These are phyloP conservation scores for Incumbomyces delicatus DNA, from an alignment of 2,329 filamentous ascomycete genomes.

Conservation along the genomic window DNA sequence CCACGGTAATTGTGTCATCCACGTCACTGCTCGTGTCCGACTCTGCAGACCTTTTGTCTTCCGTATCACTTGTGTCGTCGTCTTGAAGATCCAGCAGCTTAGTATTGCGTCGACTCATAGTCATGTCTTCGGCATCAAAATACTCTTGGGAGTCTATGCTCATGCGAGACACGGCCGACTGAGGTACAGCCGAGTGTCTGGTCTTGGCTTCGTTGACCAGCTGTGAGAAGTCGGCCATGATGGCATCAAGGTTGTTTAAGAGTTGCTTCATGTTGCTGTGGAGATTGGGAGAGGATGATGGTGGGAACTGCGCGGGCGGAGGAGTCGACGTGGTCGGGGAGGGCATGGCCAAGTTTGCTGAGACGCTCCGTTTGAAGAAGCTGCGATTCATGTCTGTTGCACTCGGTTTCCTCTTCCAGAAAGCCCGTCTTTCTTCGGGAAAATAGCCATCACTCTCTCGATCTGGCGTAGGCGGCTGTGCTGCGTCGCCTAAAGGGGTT, in stretches of 20 bases:
- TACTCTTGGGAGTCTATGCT: slow-evolving; percentile 93
- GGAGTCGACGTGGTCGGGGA: slow-evolving; percentile 24
- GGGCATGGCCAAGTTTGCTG: slow-evolving; percentile 44
- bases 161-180: slow-evolving; percentile 45
- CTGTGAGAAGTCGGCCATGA: slow-evolving; percentile 70
- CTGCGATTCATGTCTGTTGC: slow-evolving; percentile 30
- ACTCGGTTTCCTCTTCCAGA: slow-evolving; percentile 87
- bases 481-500: slow-evolving; percentile 12
- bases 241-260: slow-evolving; percentile 73
- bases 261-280: slow-evolving; percentile 76
- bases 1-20: slow-evolving; percentile 33
- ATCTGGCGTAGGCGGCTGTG: slow-evolving; percentile 22
- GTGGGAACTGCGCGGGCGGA: not conserved
- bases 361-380: slow-evolving; percentile 40
- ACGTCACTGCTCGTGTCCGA: slow-evolving; percentile 56
- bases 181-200: slow-evolving; percentile 51
- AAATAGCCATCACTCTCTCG: slow-evolving; percentile 27
- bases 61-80: slow-evolving; percentile 35
- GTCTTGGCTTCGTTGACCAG: slow-evolving; percentile 72
- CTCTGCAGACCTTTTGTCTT: slow-evolving; percentile 42
- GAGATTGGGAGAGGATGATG: slow-evolving; percentile 52
- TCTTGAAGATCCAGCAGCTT: slow-evolving; percentile 67
- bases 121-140: slow-evolving; percentile 75
- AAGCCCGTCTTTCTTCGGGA: slow-evolving; percentile 55
- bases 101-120: slow-evolving; percentile 33